These are phyloP conservation scores for Phascolomyces articulosus DNA, from an alignment of 371 early-diverging fungal species.

Conservation along the genomic window DNA sequence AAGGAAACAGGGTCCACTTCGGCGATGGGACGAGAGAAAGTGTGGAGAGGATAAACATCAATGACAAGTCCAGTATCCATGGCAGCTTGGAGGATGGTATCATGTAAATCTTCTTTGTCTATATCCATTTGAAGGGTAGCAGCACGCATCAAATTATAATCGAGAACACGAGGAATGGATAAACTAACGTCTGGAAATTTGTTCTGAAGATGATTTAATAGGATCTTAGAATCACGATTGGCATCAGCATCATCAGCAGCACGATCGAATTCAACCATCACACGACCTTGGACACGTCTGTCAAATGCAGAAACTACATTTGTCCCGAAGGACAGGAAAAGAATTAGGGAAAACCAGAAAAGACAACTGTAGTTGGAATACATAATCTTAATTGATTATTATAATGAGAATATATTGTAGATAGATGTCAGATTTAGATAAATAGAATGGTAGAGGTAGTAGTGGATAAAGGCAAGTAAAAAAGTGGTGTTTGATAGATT, in stretches of 20 bases:
- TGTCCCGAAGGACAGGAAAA: too few species aligned
- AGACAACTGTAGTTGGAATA: too few species aligned
- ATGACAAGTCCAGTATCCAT: slow-evolving; percentile 23
- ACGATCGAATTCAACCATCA: slow-evolving; percentile 32
- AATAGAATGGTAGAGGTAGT: too few species aligned
- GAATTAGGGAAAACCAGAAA: too few species aligned
- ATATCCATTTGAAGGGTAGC: slow-evolving; percentile 32
- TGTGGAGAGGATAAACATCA: slow-evolving; percentile 32
- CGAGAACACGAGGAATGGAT: slow-evolving; percentile 23
- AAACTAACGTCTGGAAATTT: slow-evolving; percentile 27
- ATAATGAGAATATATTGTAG: too few species aligned
- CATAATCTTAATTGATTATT: too few species aligned
- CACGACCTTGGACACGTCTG: slow-evolving; percentile 22
- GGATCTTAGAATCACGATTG: slow-evolving; percentile 3
- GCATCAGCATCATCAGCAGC: background rate
- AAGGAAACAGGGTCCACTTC: too few species aligned
- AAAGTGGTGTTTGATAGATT: too few species aligned
- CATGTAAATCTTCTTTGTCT: slow-evolving; percentile 15
- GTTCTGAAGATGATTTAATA: slow-evolving; percentile 23
- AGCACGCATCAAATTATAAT: slow-evolving; percentile 38
- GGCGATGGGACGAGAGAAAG: too few species aligned
- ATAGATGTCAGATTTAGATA: too few species aligned
- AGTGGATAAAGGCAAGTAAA: too few species aligned
- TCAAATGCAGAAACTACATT: too few species aligned
- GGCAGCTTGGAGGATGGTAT: slow-evolving; percentile 17